These are phyloP conservation scores for Sporothrix variecibatus DNA, from an alignment of 2,329 filamentous ascomycete species.

Conservation along the genomic window DNA sequence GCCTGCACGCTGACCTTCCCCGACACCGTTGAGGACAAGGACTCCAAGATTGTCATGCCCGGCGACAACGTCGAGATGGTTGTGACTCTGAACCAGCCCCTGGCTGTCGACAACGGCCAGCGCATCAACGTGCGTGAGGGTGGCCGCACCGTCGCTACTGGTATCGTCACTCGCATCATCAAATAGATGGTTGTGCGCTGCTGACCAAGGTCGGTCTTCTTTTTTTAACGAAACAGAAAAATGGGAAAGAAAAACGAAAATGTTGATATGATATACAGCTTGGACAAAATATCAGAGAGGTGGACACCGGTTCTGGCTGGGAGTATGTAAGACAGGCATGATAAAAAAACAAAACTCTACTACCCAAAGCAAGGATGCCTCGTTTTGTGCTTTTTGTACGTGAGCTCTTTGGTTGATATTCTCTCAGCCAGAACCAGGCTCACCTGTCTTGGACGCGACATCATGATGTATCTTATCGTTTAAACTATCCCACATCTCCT, in stretches of 20 bases:
- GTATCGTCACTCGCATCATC: conserved; percentile 74
- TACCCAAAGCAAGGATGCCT: not conserved
- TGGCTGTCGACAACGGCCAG: conserved; percentile 87
- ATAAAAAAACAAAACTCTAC: not conserved
- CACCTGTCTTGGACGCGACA: not conserved
- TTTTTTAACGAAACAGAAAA: not conserved
- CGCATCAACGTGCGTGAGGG: conserved; percentile 99
- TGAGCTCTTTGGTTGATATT: not conserved
- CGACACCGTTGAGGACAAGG: conserved; percentile 72
- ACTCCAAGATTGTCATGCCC: conserved; percentile 87
- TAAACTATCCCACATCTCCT: conserved; percentile 30
- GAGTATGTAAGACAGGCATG: not conserved
- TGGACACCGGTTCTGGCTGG: not conserved
- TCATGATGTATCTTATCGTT: conserved; percentile 25
- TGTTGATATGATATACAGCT: not conserved
- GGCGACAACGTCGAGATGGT: conserved; percentile 99
- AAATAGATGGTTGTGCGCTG: conserved; percentile 43
- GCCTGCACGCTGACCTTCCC: conserved; percentile 80
- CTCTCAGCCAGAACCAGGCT: not conserved
- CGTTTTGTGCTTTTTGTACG: not conserved
- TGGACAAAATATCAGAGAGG: conserved; percentile 22
- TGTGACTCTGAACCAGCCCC: conserved; percentile 78
- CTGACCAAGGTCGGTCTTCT: not conserved
- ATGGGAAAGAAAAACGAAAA: conserved; percentile 8
- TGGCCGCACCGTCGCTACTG: conserved; percentile 84